These are phyloP conservation scores for Tylopilus balloui DNA, from an alignment of 768 basidiomycete genomes.

Conservation along the genomic window DNA sequence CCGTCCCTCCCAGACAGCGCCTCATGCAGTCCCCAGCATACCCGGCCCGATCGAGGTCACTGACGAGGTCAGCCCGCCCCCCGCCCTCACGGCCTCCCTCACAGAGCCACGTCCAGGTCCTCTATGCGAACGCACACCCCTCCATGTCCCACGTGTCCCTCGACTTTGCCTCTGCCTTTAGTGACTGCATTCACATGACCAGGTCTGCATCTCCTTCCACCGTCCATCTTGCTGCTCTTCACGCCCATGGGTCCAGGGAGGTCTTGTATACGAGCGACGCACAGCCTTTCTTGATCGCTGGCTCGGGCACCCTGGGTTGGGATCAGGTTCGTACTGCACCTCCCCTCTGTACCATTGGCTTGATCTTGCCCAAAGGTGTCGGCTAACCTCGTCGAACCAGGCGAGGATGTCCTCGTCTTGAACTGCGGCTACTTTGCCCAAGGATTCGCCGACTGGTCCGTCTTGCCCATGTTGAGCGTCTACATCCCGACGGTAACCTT, in stretches of 20 bases:
- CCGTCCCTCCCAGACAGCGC: background rate
- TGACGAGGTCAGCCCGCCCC: constrained; percentile 44
- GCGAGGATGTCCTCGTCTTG: constrained; percentile 76
- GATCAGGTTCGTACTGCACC: constrained; percentile 58
- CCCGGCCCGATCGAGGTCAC: constrained; percentile 63
- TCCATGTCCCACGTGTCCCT: constrained; percentile 84
- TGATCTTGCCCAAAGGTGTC: constrained; percentile 56
- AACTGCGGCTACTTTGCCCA: constrained; percentile 95
- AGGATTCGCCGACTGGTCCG: constrained; percentile 79
- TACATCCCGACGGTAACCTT: background rate
- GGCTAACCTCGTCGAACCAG: constrained; percentile 82
- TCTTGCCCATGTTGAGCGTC: background rate
- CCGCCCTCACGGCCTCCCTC: background rate
- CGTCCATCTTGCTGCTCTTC: constrained; percentile 1
- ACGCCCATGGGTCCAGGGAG: constrained; percentile 38
- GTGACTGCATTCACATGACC: constrained; percentile 84
- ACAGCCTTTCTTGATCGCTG: constrained; percentile 92
- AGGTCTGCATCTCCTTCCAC: constrained; percentile 36
- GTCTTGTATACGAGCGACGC: constrained; percentile 73
- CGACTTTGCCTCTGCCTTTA: constrained; percentile 85
- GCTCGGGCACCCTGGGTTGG: constrained; percentile 96
- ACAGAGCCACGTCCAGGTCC: constrained; percentile 46
- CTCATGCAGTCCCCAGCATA: constrained; percentile 37
- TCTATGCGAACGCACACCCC: constrained; percentile 91
- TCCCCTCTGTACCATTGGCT: background rate